phyloP scores from a whole-genome alignment of 352 stramenopile genomes.

The Pythium dissimile region DNA sequence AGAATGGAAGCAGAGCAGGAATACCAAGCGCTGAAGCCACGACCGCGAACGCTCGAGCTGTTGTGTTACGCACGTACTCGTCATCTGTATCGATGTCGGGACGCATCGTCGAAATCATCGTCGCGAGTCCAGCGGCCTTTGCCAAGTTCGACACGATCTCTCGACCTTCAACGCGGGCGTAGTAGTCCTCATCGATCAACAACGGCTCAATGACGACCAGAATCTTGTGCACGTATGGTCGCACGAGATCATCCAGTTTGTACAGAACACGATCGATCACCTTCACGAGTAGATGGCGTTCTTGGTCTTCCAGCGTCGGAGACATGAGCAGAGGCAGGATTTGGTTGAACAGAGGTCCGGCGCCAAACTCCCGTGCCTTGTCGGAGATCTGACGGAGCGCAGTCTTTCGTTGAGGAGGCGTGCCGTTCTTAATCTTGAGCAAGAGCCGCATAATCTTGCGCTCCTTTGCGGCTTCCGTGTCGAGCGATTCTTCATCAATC shows the following conservation, averaged over 20 bases:
- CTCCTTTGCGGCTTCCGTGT: slow-evolving; percentile 94
- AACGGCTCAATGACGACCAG: slow-evolving; percentile 99
- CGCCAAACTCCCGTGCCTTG: slow-evolving; percentile 96
- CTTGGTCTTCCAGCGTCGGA: slow-evolving; percentile 98
- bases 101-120: slow-evolving; percentile 99
- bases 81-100: slow-evolving; percentile 99
- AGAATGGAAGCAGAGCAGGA: slow-evolving; percentile 95
- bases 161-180: slow-evolving; percentile 97
- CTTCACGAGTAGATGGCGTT: slow-evolving; percentile 99
- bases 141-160: slow-evolving; percentile 99
- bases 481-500: slow-evolving; percentile 79
- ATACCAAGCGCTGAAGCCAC: slow-evolving; percentile 99
- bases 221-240: slow-evolving; percentile 99
- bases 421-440: slow-evolving; percentile 99
- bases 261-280: slow-evolving; percentile 99
- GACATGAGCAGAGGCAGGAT: slow-evolving; percentile 99
- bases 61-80: slow-evolving; percentile 99
- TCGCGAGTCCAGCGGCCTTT: slow-evolving; percentile 97
- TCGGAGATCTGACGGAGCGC: slow-evolving; percentile 97
- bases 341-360: slow-evolving; percentile 98
- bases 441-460: slow-evolving; percentile 98
- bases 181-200: slow-evolving; percentile 99
- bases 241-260: slow-evolving; percentile 98
- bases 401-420: slow-evolving; percentile 95
- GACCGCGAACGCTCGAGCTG: slow-evolving; percentile 97